phyloP scores from a whole-genome alignment of 805 yeast species.

The Aciculoconidium aculeatum region DNA sequence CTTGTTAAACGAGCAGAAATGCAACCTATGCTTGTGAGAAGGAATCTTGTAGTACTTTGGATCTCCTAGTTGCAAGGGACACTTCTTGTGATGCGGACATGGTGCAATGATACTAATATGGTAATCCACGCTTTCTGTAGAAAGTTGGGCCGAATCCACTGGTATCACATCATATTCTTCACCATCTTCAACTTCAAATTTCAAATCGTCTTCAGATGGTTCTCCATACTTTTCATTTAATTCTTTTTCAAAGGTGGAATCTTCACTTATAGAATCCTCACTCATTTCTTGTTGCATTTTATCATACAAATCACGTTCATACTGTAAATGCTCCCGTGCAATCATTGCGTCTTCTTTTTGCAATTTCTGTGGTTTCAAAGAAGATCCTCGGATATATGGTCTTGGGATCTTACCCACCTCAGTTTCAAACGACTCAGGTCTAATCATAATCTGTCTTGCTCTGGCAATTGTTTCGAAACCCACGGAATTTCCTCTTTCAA shows the following conservation, averaged over 20 bases:
- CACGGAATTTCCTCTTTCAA: slow-evolving; percentile 85
- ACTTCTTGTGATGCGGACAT: slow-evolving; percentile 78
- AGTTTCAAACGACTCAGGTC: slow-evolving; percentile 63
- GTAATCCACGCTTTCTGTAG: slow-evolving; percentile 31
- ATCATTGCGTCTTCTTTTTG: slow-evolving; percentile 31
- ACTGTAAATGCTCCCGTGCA: slow-evolving; percentile 28
- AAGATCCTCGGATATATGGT: slow-evolving; percentile 54
- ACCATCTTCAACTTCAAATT: slow-evolving; percentile 41
- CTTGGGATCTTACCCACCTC: slow-evolving; percentile 64
- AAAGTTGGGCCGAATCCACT: slow-evolving; percentile 11
- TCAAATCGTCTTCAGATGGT: slow-evolving; percentile 37
- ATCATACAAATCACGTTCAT: slow-evolving; percentile 26
- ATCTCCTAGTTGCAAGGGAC: slow-evolving; percentile 79
- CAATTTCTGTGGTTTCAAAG: slow-evolving; percentile 34
- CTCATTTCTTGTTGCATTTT: slow-evolving; percentile 18
- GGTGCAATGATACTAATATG: slow-evolving; percentile 77
- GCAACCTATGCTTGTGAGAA: slow-evolving; percentile 52
- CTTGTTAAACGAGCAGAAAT: slow-evolving; percentile 72
- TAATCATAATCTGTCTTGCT: slow-evolving; percentile 83
- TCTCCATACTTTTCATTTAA: slow-evolving; percentile 38
- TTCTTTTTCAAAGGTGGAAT: slow-evolving; percentile 20
- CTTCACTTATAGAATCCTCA: slow-evolving; percentile 10
- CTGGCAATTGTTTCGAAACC: slow-evolving; percentile 88
- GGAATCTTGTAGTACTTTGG: slow-evolving; percentile 58
- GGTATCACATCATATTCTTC: slow-evolving; percentile 24